A percentile compares a stretch with the other conserved stretches of the same genome.
Conservation (phyloP, 371 early-diverging fungal species). For the Zancudomyces culisetae region DNA sequence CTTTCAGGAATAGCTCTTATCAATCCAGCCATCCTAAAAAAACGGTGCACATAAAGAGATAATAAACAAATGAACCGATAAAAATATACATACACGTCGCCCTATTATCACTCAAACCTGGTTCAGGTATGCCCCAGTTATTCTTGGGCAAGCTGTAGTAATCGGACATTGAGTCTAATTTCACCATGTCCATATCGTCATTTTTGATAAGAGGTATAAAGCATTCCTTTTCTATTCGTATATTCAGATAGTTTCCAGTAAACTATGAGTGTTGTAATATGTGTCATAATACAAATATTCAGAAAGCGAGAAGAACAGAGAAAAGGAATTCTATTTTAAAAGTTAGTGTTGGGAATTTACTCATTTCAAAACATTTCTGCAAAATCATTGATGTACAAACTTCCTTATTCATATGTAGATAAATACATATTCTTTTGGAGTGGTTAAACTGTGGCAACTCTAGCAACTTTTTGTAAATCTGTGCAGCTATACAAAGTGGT, state of each 20-base stretch:
- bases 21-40: too few relatives aligned
- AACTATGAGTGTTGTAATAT: too few relatives aligned
- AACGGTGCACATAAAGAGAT: too few relatives aligned
- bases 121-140: slow-evolving; percentile 36
- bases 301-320: too few relatives aligned
- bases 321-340: background rate
- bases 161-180: slow-evolving; percentile 12
- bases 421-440: slow-evolving; percentile 19
- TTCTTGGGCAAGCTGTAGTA: slow-evolving; percentile 19
- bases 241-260: too few relatives aligned
- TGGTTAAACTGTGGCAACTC: slow-evolving; percentile 5
- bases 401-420: slow-evolving; percentile 21
- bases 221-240: slow-evolving; percentile 4
- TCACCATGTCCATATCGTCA: slow-evolving; percentile 30
- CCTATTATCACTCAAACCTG: slow-evolving; percentile 5
- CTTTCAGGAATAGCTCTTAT: too few relatives aligned
- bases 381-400: slow-evolving; percentile 21
- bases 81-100: slow-evolving; percentile 5
- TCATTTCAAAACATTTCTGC: slow-evolving; percentile 7
- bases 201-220: slow-evolving; percentile 26
- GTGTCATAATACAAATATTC: too few relatives aligned
- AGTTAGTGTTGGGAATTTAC: slow-evolving; percentile 14
- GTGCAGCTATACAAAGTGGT: background rate
- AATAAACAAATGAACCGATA: too few relatives aligned
- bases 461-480: background rate